Base-by-base conservation (phyloP, 768 basidiomycete genomes). In the Crepidotus variabilis region DNA sequence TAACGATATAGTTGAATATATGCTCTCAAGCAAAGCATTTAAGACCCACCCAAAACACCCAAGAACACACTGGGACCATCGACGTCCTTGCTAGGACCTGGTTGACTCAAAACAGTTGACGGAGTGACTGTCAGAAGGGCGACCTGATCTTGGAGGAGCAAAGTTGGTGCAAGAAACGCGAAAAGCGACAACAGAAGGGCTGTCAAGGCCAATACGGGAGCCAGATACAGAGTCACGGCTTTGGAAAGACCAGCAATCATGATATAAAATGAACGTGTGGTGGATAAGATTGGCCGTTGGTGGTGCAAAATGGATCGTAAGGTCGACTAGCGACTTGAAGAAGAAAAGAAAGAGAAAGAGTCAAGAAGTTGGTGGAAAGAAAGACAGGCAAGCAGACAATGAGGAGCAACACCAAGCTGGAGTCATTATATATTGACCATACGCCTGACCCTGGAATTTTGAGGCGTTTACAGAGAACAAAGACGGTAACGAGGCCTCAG, bases 241-340 rank as follows among this genome's bases (percentile, higher is more conserved):
- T 85, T 90, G 13, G 88, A 86, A 43, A 90, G 76, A 61, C 82
- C 80, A 58, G 83, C 73, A 64, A 92, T 84, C 90, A 91, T 92
- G 63, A 51, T 75, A 63, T 49, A 53, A 36, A 47, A 47, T 16
- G 47, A 51, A 47, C 20, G 47, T 46, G 22, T 46, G 48, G 36
- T 11, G 32, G 34, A 54, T 54, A 32, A 39, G 34, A 35, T 23
- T 48, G 21, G 33, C 46, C 36, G 43, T 60, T 55, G 20, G 59
- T 63, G 53, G 57, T 50, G 58, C 3, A 28, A 28, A 62, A 61
- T 47, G 49, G 57, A 48, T 52, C 56, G 52, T 55, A 52, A 47
- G 35, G 62, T 65, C 63, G 65, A 61, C 67, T 67, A 51, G 65
- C 65, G 63, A 64, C 61, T 35, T 36, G 51, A 49, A 50, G 50